Percentiles rank a stretch among this genome's conserved stretches.
Evolutionary conservation across 1,284 basidiomycete species (phyloP).

Genomic region (Coniophora puteana): DNA sequence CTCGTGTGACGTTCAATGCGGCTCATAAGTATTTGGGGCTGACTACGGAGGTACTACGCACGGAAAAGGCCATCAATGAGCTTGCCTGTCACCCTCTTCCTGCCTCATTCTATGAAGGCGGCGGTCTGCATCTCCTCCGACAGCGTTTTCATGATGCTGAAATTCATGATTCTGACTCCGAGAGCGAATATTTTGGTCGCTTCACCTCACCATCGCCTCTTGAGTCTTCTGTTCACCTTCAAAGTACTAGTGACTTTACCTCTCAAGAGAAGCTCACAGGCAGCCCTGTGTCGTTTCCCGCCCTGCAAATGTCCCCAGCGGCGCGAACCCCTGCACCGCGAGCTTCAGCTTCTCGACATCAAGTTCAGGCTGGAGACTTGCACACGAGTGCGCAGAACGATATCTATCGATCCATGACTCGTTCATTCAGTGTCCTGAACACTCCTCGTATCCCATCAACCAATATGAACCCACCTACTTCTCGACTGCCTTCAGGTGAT

Average conservation of each 20-base stretch:
- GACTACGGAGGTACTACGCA: slow-evolving; percentile 92
- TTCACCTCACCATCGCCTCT: slow-evolving; percentile 18
- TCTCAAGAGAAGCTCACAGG: slow-evolving; percentile 22
- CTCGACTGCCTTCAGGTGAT: slow-evolving; percentile 35
- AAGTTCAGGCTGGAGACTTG: slow-evolving; percentile 69
- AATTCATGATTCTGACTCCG: slow-evolving; percentile 41
- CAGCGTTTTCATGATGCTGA: slow-evolving; percentile 73
- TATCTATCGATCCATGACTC: slow-evolving; percentile 40
- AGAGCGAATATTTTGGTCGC: slow-evolving; percentile 53
- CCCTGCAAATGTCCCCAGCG: slow-evolving; percentile 11
- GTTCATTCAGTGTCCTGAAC: slow-evolving; percentile 48
- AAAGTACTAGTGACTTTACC: slow-evolving; percentile 7
- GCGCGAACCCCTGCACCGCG: slow-evolving; percentile 28
- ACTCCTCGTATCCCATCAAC: slow-evolving; percentile 40
- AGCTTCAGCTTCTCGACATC: slow-evolving; percentile 37
- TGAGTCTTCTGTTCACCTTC: slow-evolving; percentile 16
- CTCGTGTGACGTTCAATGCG: slow-evolving; percentile 93
- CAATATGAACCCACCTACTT: slow-evolving; percentile 27
- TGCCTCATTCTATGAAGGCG: slow-evolving; percentile 88
- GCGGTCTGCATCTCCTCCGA: slow-evolving; percentile 85
- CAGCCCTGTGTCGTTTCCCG: slow-evolving; percentile 19
- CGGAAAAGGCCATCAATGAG: slow-evolving; percentile 95
- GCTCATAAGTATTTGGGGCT: slow-evolving; percentile 96
- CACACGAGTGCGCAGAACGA: slow-evolving; percentile 45
- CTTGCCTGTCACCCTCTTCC: slow-evolving; percentile 95